Base-by-base conservation (phyloP, 179 eudicot genomes). In the Sideroxylon spinosum region DNA sequence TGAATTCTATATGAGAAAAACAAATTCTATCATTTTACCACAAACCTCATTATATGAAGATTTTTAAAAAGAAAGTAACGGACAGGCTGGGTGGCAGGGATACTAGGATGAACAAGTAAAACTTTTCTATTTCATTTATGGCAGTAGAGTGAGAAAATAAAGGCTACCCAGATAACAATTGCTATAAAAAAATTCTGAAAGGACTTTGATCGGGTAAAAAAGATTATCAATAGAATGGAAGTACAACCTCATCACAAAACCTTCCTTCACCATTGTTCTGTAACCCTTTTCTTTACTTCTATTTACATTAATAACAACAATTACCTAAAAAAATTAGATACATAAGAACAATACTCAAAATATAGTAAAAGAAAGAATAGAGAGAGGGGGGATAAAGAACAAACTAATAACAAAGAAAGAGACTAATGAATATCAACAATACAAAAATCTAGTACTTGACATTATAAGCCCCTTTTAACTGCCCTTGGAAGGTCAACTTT, bases 171-270 rank as follows among this genome's bases (percentile, higher is more conserved):
- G 10, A 32, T 3, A 44, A n/a, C 10, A 26, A 23, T 49, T 25
- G 32, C 6, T 10, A 46, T 49, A 13, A 23, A 7, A 29, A 46
- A 68, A 32, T 26, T 46, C 17, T 37, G 32, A 25, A 48, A 57
- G 7, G 26, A 8, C 61, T 64, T 76, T 63, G 26, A 29, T 74
- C 57, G 10, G 22, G 17, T 49, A 73, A 57, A 78, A 13, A 53
- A 78, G 50, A 66, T 25, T 37, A 82, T 49, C 46, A 70, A 73
- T 61, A 3, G 14, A 23, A 53, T 12, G 55, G 70, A 57, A 12
- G 55, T 52, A 78, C 83, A 73, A 95, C 99, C 97, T 95, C 99
- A 59, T 92, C 98, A 82, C 99, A 95, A 95, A 93, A 53, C 97
- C 92, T 73, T 95, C 98, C 82, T 89, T 95, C 74, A 95, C 96